Evolutionary conservation across 371 early-diverging fungal species (phyloP), one percentile per base, ranked within the genome.

Genomic region (Dinochytrium kinnereticum): DNA sequence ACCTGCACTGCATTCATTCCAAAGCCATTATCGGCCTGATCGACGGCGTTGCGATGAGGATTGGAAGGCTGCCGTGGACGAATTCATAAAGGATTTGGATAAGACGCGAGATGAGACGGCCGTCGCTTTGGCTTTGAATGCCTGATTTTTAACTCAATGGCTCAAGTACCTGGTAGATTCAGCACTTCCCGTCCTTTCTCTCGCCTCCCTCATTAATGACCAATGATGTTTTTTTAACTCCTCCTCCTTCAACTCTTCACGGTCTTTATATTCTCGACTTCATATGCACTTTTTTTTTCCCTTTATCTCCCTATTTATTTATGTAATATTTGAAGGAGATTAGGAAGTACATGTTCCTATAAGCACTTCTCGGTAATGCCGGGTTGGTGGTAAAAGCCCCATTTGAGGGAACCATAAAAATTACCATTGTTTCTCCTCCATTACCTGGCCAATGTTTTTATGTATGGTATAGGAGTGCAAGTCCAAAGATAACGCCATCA

Each of bases 1-100:
- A 44, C 92, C 92, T 1, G 89, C 94, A 2, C 78, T 98, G 10
- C 73, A 97, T 1, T 87, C 90, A 51, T 98, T 92, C 76, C 97
- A 98, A 34, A 37, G 36, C 15, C 61, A 61, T 61, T 61, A 61
- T 26, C 61, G 31, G 19, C 61, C 61, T 55, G 57, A 55, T n/a
- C n/a, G n/a, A n/a, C 15, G 57, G 44, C 44, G 44, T 44, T 19
- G 44, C 7, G 44, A n/a, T n/a, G n/a, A n/a, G n/a, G n/a, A n/a
- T n/a, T n/a, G n/a, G n/a, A n/a, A n/a, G n/a, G n/a, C n/a, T n/a
- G n/a, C n/a, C n/a, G n/a, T n/a, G n/a, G n/a, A n/a, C n/a, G n/a
- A n/a, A n/a, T 44, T 13, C 19, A 19, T 19, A 44, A 7, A 13
- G 44, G 44, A 19, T 44, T 44, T 44, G 44, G 44, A 44, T 44